Conservation (phyloP, 1,284 basidiomycete species). For the Heterobasidion annosum region DNA sequence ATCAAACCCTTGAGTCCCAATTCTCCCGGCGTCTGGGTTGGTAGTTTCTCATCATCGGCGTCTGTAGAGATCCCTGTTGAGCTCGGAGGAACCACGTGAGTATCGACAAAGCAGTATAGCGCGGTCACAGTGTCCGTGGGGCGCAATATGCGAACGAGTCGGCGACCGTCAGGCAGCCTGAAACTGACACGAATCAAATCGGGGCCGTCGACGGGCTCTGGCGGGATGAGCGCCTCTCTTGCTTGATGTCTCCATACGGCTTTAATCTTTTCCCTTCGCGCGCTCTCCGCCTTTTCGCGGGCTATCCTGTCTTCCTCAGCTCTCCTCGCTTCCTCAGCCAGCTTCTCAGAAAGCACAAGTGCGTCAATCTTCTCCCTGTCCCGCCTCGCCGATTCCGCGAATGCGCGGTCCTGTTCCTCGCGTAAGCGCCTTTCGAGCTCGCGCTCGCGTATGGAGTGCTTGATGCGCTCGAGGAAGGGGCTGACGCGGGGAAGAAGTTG, state of each 20-base stretch:
- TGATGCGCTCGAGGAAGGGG: constrained; percentile 64
- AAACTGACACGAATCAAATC: constrained; percentile 51
- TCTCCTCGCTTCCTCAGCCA: constrained; percentile 18
- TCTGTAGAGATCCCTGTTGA: constrained; percentile 4
- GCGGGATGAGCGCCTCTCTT: constrained; percentile 27
- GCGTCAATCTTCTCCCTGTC: constrained; percentile 52
- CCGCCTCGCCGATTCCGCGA: constrained; percentile 52
- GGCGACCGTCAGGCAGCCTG: constrained; percentile 55
- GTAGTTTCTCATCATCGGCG: constrained; percentile 32
- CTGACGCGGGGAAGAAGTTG: constrained; percentile 72
- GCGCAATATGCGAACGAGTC: constrained; percentile 51
- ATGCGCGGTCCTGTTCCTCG: constrained; percentile 79
- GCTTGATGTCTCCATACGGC: constrained; percentile 40
- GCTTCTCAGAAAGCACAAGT: constrained; percentile 20
- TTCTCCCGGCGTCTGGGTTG: constrained; percentile 21
- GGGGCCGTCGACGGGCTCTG: constrained; percentile 23
- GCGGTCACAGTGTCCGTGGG: constrained; percentile 43
- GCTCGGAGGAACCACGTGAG: constrained; percentile 31
- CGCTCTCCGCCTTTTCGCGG: constrained; percentile 20
- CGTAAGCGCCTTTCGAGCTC: constrained; percentile 55
- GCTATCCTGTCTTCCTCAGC: constrained; percentile 22
- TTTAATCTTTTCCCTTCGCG: constrained; percentile 21
- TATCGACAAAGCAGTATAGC: constrained; percentile 66
- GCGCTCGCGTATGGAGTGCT: constrained; percentile 42
- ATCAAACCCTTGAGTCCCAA: constrained; percentile 33